Evolutionary conservation across 257 asterid genomes (phyloP).

Genomic region (Fraxinus pennsylvanica): DNA sequence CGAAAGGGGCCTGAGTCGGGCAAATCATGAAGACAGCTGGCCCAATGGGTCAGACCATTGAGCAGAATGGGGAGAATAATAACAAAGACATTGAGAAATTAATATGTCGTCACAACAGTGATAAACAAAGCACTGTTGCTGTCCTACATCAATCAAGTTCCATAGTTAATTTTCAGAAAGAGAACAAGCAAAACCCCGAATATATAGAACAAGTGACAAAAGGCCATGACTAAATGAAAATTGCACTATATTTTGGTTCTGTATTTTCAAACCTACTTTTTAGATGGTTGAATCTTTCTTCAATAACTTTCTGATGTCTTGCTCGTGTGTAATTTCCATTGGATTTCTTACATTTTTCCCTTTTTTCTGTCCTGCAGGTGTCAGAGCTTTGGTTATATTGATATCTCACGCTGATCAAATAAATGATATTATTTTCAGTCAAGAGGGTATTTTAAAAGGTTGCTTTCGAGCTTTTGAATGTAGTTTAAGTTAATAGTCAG

Average conservation of each 20-base stretch:
- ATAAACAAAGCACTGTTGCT: background rate
- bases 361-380: conserved; percentile 49
- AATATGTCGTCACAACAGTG: background rate
- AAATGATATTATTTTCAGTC: conserved; percentile 51
- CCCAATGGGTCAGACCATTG: background rate
- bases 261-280: conserved; percentile 9
- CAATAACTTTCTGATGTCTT: background rate
- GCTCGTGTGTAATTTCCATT: conserved; percentile 6
- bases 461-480: conserved; percentile 25
- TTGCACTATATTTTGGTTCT: background rate
- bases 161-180: background rate
- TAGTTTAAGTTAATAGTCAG: conserved; percentile 22
- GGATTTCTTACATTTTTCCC: conserved; percentile 12
- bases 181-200: conserved; percentile 4
- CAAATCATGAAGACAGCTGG: background rate
- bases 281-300: conserved; percentile 3
- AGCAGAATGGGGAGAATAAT: background rate
- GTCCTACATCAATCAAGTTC: background rate
- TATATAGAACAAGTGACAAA: background rate
- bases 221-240: background rate
- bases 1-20: background rate
- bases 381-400: conserved; percentile 73
- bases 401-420: conserved; percentile 75
- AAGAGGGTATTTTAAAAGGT: conserved; percentile 72
- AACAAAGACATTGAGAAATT: background rate